Conservation (phyloP, 164 flowering plant species). For the Piper longum region DNA sequence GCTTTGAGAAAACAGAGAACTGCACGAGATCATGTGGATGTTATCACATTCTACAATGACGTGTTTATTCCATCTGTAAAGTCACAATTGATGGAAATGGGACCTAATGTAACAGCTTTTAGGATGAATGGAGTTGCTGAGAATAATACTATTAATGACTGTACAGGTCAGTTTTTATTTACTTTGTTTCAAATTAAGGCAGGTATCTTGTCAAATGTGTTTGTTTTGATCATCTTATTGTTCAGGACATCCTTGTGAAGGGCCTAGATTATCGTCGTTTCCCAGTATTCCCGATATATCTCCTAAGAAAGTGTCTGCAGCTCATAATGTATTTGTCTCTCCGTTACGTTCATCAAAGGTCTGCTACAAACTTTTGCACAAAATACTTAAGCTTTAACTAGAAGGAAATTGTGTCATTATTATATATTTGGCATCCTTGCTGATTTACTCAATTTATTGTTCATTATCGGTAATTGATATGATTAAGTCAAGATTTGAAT, state of each 20-base stretch:
- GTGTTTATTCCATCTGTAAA: conserved; percentile 74
- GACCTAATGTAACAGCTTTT: conserved; percentile 38
- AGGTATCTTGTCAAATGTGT: no score
- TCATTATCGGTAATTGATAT: no score
- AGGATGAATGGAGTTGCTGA: conserved; percentile 34
- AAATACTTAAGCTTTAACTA: no score
- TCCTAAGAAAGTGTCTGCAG: conserved; percentile 89
- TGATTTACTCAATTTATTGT: no score
- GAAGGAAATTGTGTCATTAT: no score
- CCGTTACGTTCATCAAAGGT: conserved; percentile 95
- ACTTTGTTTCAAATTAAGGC: neutral
- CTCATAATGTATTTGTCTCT: conserved; percentile 93
- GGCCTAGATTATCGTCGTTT: conserved; percentile 62
- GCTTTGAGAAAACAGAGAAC: conserved; percentile 36
- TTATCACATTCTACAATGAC: conserved; percentile 86
- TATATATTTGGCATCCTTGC: no score
- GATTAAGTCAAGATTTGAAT: no score
- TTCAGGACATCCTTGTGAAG: conserved; percentile 69
- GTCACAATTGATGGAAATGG: conserved; percentile 67
- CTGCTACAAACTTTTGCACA: neutral
- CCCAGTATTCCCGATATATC: conserved; percentile 97
- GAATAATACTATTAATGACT: conserved; percentile 32
- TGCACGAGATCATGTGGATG: conserved; percentile 77
- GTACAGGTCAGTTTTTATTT: conserved; percentile 14
- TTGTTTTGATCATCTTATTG: neutral